Conservation (phyloP, 2,329 filamentous ascomycete genomes). For the Fusarium sp. region DNA sequence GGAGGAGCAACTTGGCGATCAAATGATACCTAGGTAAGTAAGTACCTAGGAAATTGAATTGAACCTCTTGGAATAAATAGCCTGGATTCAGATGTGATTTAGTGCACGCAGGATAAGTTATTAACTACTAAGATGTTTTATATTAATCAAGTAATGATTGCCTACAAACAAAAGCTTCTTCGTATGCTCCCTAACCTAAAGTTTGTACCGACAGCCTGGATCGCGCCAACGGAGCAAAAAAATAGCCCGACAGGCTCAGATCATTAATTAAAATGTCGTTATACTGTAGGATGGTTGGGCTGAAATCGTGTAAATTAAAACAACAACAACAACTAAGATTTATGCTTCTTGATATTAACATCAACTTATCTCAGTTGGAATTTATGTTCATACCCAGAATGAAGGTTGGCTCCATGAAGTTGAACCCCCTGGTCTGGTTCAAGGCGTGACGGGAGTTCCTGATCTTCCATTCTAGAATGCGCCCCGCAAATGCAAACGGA, state of each 20-base stretch:
- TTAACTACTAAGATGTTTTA: too few species aligned
- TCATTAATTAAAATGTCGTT: too few species aligned
- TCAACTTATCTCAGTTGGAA: neutral
- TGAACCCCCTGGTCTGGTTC: neutral
- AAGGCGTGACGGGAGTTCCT: conserved; percentile 5
- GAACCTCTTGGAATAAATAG: neutral
- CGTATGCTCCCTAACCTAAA: neutral
- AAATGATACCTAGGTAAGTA: too few species aligned
- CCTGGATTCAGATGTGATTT: too few species aligned
- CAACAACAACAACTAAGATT: too few species aligned
- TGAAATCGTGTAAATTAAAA: too few species aligned
- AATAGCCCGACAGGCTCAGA: neutral
- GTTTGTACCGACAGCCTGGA: conserved; percentile 20
- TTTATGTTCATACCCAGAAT: neutral
- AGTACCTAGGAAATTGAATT: neutral
- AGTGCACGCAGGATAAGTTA: too few species aligned
- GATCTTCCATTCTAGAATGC: conserved; percentile 1
- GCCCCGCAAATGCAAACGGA: conserved; percentile 34
- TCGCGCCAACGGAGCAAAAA: neutral
- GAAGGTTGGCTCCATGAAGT: neutral
- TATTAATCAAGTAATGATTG: accelerated
- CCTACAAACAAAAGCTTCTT: neutral
- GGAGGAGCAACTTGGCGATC: neutral
- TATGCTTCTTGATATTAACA: too few species aligned
- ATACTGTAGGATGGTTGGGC: too few species aligned